Conservation (phyloP, 352 stramenopile genomes). For the Stramenopiles sp. region DNA sequence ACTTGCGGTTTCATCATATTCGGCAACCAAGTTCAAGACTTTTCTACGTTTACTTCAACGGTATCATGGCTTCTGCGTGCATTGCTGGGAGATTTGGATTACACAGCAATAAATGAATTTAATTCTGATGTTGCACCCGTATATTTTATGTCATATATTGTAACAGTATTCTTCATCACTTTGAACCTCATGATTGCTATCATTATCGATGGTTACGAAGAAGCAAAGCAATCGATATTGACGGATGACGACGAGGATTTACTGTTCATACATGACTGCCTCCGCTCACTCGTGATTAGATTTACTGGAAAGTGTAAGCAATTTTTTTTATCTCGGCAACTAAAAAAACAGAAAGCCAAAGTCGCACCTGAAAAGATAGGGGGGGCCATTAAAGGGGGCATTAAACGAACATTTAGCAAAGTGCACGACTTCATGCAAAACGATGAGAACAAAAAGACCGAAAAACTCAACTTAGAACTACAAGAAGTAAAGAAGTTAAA, state of each 20-base stretch:
- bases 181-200: slow-evolving; percentile 1
- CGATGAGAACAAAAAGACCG: background rate
- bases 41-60: background rate
- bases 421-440: background rate
- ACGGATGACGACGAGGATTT: background rate
- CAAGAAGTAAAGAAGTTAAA: background rate
- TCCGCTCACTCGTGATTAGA: background rate
- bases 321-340: background rate
- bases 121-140: background rate
- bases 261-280: background rate
- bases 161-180: background rate
- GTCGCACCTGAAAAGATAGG: background rate
- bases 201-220: slow-evolving; percentile 1
- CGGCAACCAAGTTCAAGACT: background rate
- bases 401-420: background rate
- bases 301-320: background rate
- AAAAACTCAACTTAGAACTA: background rate
- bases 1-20: slow-evolving; percentile 1
- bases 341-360: background rate
- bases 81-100: background rate
- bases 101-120: background rate
- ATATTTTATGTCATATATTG: slow-evolving; percentile 1
- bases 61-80: background rate
- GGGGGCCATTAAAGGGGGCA: background rate
- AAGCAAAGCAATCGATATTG: background rate